Evolutionary conservation across 2,329 filamentous ascomycete genomes (phyloP).

Genomic region (Claviceps sp.): DNA sequence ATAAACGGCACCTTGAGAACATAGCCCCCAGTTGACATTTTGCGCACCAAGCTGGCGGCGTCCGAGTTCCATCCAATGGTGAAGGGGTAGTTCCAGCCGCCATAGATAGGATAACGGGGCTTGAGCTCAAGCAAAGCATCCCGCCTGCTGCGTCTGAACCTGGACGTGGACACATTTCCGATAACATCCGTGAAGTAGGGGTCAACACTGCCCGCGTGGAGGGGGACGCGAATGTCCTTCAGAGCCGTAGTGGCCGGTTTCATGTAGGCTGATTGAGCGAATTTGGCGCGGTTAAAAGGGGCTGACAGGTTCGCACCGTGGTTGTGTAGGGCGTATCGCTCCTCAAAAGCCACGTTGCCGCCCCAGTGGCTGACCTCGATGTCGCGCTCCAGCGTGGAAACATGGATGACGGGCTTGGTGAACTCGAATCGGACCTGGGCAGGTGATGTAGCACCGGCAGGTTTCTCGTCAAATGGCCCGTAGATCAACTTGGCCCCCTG

Average conservation of each 20-base stretch:
- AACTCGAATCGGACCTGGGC: slow-evolving; percentile 85
- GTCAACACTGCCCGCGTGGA: slow-evolving; percentile 67
- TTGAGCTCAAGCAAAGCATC: slow-evolving; percentile 81
- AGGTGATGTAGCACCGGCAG: slow-evolving; percentile 61
- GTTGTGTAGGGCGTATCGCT: slow-evolving; percentile 81
- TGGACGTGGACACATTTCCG: slow-evolving; percentile 90
- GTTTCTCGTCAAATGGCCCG: slow-evolving; percentile 71
- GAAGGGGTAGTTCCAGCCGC: slow-evolving; percentile 97
- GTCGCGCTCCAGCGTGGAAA: slow-evolving; percentile 70
- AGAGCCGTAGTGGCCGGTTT: slow-evolving; percentile 66
- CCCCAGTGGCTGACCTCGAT: slow-evolving; percentile 97
- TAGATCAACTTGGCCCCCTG: slow-evolving; percentile 80
- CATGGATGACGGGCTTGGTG: slow-evolving; percentile 77
- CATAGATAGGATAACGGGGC: slow-evolving; percentile 91
- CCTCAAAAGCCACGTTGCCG: slow-evolving; percentile 88
- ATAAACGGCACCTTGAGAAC: slow-evolving; percentile 85
- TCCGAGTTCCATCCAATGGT: slow-evolving; percentile 92
- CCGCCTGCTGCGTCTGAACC: slow-evolving; percentile 63
- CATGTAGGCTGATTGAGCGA: slow-evolving; percentile 60
- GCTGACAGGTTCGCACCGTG: slow-evolving; percentile 64
- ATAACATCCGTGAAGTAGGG: slow-evolving; percentile 94
- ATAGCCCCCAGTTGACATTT: slow-evolving; percentile 53
- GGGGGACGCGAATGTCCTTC: slow-evolving; percentile 67
- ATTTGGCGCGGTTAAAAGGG: slow-evolving; percentile 65
- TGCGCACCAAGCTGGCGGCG: slow-evolving; percentile 61